phyloP scores from a whole-genome alignment of 1,284 basidiomycete species.

The Sporisorium graminicola region DNA sequence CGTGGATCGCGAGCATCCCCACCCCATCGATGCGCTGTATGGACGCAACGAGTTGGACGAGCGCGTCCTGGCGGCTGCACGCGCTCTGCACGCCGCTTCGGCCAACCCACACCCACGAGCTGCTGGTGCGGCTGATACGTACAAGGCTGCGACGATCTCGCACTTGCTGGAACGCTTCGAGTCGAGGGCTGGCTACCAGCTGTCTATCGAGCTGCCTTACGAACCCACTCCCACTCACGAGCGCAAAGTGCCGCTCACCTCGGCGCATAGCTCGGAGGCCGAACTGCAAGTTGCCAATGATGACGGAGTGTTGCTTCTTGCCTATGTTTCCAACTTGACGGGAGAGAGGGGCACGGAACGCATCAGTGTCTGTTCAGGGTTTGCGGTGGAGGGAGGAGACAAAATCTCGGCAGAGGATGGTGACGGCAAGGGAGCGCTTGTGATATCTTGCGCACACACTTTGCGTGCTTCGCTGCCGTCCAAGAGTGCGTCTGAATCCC shows the following conservation, averaged over 20 bases:
- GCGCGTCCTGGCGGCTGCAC: conserved; percentile 54
- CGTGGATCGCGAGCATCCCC: conserved; percentile 56
- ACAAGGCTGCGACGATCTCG: conserved; percentile 26
- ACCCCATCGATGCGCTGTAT: conserved; percentile 57
- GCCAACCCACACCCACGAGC: conserved; percentile 5
- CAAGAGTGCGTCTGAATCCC: conserved; percentile 48
- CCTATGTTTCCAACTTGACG: conserved; percentile 72
- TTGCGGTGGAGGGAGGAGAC: conserved; percentile 72
- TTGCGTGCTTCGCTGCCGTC: conserved; percentile 69
- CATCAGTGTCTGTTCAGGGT: conserved; percentile 77
- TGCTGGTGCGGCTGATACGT: conserved; percentile 13
- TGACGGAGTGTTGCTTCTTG: conserved; percentile 75
- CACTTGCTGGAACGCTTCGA: conserved; percentile 39
- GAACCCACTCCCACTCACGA: conserved; percentile 54
- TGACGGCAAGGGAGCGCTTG: conserved; percentile 70
- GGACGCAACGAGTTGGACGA: conserved; percentile 63
- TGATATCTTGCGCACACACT: conserved; percentile 79
- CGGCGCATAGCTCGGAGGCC: conserved; percentile 48
- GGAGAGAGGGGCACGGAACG: conserved; percentile 72
- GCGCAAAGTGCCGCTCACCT: conserved; percentile 56
- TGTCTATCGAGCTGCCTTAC: conserved; percentile 65
- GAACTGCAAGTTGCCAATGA: conserved; percentile 60
- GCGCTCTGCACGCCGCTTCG: conserved; percentile 38
- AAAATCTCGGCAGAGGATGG: conserved; percentile 53
- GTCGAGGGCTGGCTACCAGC: conserved; percentile 44